Percentiles rank a stretch among this genome's conserved stretches.
Conservation (phyloP, 805 yeast genomes). For the Metschnikowia colocasiae region DNA sequence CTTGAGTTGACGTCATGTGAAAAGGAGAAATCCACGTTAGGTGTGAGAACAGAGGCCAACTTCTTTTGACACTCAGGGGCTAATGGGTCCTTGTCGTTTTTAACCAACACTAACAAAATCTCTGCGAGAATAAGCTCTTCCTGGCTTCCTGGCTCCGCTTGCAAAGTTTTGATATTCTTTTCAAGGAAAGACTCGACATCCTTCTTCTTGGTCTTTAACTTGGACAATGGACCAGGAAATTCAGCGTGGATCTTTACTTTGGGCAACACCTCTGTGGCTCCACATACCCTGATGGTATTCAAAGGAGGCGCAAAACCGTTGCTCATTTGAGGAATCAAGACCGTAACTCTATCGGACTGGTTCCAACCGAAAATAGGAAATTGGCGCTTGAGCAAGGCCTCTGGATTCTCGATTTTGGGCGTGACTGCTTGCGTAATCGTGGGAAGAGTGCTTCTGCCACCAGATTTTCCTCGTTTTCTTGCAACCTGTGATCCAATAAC, state of each 20-base stretch:
- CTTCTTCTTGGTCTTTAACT: constrained; percentile 55
- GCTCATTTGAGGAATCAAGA: constrained; percentile 23
- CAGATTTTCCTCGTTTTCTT: constrained; percentile 13
- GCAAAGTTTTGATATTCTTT: constrained; percentile 20
- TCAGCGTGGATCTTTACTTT: constrained; percentile 27
- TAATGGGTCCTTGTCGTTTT: constrained; percentile 30
- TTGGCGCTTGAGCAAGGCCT: constrained; percentile 54
- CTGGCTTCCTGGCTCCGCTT: constrained; percentile 5
- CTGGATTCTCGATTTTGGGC: constrained; percentile 44
- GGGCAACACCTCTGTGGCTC: constrained; percentile 18
- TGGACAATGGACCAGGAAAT: constrained; percentile 68
- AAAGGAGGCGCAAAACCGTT: constrained; percentile 31
- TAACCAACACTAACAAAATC: constrained; percentile 26
- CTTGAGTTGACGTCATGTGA: constrained; percentile 15
- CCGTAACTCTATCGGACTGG: constrained; percentile 26
- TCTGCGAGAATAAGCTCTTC: constrained; percentile 32
- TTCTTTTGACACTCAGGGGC: constrained; percentile 27
- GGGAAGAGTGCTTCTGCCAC: constrained; percentile 8
- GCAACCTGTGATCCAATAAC: constrained; percentile 4
- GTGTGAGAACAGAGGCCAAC: constrained; percentile 41
- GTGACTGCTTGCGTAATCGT: constrained; percentile 6
- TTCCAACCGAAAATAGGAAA: constrained; percentile 75
- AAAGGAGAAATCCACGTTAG: constrained; percentile 35
- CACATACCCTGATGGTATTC: constrained; percentile 34
- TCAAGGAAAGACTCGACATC: constrained; percentile 64